Evolutionary conservation across 129 eudicot species (phyloP).

Genomic region (Mikania micrantha): DNA sequence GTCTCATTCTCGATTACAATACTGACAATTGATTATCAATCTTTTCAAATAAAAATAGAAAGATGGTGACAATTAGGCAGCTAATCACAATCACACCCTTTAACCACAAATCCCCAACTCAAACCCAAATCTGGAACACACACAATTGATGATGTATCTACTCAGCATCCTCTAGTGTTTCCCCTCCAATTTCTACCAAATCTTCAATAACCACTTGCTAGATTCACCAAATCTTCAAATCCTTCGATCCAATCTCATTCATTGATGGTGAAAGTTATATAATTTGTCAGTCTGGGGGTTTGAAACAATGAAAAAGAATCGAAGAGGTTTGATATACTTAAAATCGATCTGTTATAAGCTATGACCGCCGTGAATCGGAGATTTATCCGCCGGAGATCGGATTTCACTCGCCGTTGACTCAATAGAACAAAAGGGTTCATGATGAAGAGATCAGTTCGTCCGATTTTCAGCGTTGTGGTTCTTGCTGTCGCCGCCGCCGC

Average conservation of each 20-base stretch:
- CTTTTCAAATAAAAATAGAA: not conserved
- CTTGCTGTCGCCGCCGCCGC: conserved; percentile 44
- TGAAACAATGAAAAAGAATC: conserved; percentile 32
- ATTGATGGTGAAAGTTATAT: not conserved
- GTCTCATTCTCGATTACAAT: not conserved
- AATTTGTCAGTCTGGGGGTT: not conserved
- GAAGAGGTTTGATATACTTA: conserved; percentile 20
- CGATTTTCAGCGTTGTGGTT: conserved; percentile 40
- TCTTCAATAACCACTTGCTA: conserved; percentile 14
- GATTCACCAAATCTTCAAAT: conserved; percentile 18
- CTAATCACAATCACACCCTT: conserved; percentile 8
- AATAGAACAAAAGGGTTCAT: not conserved
- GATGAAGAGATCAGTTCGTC: conserved; percentile 59
- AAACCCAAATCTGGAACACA: not conserved
- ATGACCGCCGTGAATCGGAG: conserved; percentile 8
- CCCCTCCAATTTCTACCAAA: conserved; percentile 8
- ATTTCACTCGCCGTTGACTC: conserved; percentile 13
- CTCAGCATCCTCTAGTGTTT: conserved; percentile 9
- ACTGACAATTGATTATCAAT: conserved; percentile 14
- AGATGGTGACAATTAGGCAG: conserved; percentile 15
- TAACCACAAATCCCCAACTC: conserved; percentile 1
- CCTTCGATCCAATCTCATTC: conserved; percentile 16
- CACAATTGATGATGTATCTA: conserved; percentile 21
- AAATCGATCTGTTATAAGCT: conserved; percentile 17
- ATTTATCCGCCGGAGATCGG: conserved; percentile 8